Evolutionary conservation across 2,329 filamentous ascomycete species (phyloP).

Genomic region (Alternaria atra): DNA sequence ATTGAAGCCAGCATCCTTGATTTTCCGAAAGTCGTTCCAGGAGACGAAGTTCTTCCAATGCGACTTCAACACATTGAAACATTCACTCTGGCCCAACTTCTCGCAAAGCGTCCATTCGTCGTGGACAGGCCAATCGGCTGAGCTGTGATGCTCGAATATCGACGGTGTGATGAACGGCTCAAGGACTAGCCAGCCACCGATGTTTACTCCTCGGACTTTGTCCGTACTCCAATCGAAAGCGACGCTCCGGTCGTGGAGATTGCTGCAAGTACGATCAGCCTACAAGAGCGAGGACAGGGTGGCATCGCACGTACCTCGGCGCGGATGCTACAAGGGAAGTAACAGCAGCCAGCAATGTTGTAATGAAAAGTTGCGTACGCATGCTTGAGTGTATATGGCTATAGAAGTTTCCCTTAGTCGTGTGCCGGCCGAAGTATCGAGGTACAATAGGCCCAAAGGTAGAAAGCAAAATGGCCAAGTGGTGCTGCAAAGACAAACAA

Average conservation of each 20-base stretch:
- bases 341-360: constrained; percentile 19
- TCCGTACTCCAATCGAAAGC: constrained; percentile 54
- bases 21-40: constrained; percentile 63
- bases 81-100: constrained; percentile 57
- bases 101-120: constrained; percentile 63
- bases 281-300: no score
- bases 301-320: constrained; percentile 24
- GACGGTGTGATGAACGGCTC: constrained; percentile 65
- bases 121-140: constrained; percentile 45
- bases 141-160: constrained; percentile 56
- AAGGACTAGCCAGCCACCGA: constrained; percentile 48
- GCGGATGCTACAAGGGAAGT: constrained; percentile 22
- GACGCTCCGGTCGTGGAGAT: constrained; percentile 23
- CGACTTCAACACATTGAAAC: constrained; percentile 54
- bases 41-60: constrained; percentile 63
- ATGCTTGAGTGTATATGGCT: constrained; percentile 12
- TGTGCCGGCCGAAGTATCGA: not conserved
- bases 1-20: constrained; percentile 66
- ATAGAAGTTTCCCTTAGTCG: not conserved
- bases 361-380: constrained; percentile 15
- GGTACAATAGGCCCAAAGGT: not conserved
- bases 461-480: not conserved
- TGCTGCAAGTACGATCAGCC: constrained; percentile 4
- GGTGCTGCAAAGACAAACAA: not conserved
- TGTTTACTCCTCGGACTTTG: constrained; percentile 51